Percentiles rank a stretch among this genome's conserved stretches.
Conservation (phyloP, 495 filamentous ascomycete genomes). For the Xylaria grammica region DNA sequence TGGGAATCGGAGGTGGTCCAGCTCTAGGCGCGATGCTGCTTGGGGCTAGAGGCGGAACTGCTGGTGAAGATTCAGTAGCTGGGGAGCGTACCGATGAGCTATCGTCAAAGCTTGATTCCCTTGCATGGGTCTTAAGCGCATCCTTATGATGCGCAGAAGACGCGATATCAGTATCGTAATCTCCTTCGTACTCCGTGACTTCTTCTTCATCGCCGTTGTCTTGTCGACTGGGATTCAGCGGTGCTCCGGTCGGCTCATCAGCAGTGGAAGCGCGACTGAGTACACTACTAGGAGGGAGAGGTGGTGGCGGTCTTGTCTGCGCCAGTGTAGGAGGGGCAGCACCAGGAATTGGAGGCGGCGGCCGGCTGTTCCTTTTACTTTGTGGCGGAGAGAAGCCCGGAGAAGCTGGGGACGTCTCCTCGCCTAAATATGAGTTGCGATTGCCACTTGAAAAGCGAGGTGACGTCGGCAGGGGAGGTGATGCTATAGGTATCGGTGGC, state of each 20-base stretch:
- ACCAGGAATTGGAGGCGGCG: constrained; percentile 56
- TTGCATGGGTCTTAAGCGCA: constrained; percentile 81
- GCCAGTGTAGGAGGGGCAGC: constrained; percentile 56
- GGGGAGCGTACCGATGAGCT: constrained; percentile 54
- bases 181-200: constrained; percentile 93
- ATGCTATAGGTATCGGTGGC: constrained; percentile 55
- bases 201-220: constrained; percentile 78
- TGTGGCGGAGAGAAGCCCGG: constrained; percentile 41
- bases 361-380: constrained; percentile 59
- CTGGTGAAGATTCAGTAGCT: constrained; percentile 46
- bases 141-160: constrained; percentile 89
- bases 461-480: constrained; percentile 58
- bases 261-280: constrained; percentile 66
- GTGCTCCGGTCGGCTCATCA: constrained; percentile 51
- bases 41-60: constrained; percentile 52
- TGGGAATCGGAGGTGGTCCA: constrained; percentile 65
- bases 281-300: constrained; percentile 68
- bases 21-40: constrained; percentile 40
- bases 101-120: constrained; percentile 73
- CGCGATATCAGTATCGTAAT: constrained; percentile 97
- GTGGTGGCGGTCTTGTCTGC: constrained; percentile 74
- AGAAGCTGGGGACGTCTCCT: constrained; percentile 52
- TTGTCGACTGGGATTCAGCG: constrained; percentile 46
- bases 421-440: constrained; percentile 58
- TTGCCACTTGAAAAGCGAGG: constrained; percentile 57